Conservation (phyloP, 148 eudicot species). For the Nyssa sinensis region DNA sequence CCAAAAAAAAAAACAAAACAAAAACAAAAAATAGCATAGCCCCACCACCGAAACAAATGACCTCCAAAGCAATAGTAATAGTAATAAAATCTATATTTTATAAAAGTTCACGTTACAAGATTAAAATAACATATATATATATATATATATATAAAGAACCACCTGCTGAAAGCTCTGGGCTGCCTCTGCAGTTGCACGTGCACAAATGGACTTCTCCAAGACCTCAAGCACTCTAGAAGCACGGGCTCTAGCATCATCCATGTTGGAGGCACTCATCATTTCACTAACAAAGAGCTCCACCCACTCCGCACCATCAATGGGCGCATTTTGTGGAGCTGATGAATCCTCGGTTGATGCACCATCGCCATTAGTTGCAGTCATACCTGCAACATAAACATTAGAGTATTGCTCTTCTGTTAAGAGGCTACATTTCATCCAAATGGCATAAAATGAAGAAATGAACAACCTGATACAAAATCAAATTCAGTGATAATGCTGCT, state of each 20-base stretch:
- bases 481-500: not conserved
- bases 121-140: not conserved
- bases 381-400: slow-evolving; percentile 21
- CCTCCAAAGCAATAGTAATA: not conserved
- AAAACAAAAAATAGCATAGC: not conserved
- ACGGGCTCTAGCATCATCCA: slow-evolving; percentile 74
- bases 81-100: not conserved
- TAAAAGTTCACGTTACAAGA: not conserved
- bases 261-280: slow-evolving; percentile 57
- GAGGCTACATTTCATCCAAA: not conserved
- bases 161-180: slow-evolving; percentile 63
- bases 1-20: not conserved
- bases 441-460: slow-evolving; percentile 6
- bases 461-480: not conserved
- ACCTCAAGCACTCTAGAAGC: slow-evolving; percentile 73
- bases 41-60: not conserved
- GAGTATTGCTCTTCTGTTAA: not conserved
- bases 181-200: slow-evolving; percentile 45
- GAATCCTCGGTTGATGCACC: slow-evolving; percentile 32
- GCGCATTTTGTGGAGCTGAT: slow-evolving; percentile 26
- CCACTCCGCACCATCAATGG: slow-evolving; percentile 71
- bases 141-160: too few relatives aligned
- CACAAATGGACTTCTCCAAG: slow-evolving; percentile 64
- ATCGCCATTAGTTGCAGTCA: slow-evolving; percentile 35
- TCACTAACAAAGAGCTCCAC: slow-evolving; percentile 85